Conservation (phyloP, 192 early-diverging fungal genomes). For the Spinellus fusiger region DNA sequence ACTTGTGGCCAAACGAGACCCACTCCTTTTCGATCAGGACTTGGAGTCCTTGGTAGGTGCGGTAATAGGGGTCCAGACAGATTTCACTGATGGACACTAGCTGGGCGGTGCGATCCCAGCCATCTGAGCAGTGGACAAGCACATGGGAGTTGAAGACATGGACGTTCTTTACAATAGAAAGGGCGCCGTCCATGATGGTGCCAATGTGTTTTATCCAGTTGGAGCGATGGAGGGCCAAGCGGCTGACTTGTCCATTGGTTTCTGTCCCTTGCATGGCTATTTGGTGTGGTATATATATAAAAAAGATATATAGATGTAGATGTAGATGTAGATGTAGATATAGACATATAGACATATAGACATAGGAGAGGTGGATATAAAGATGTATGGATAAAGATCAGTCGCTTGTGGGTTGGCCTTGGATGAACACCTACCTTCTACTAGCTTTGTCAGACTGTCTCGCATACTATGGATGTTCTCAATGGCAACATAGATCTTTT, state of each 20-base stretch:
- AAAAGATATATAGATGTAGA: background rate
- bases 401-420: too few species aligned
- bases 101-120: slow-evolving; percentile 98
- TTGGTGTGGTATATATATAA: background rate
- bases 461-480: slow-evolving; percentile 99
- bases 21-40: slow-evolving; percentile 96
- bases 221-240: slow-evolving; percentile 54
- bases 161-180: slow-evolving; percentile 74
- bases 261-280: slow-evolving; percentile 51
- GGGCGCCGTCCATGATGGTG: slow-evolving; percentile 73
- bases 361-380: background rate
- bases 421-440: slow-evolving; percentile 74
- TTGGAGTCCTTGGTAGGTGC: slow-evolving; percentile 87
- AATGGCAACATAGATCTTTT: slow-evolving; percentile 85
- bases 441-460: slow-evolving; percentile 76
- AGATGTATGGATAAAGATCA: background rate
- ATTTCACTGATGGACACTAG: slow-evolving; percentile 82
- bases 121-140: slow-evolving; percentile 97
- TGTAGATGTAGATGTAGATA: too few species aligned
- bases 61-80: slow-evolving; percentile 94
- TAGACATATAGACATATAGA: slow-evolving; percentile 2
- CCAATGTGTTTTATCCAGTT: slow-evolving; percentile 87
- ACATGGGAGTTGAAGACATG: slow-evolving; percentile 75
- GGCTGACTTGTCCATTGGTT: slow-evolving; percentile 41
- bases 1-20: slow-evolving; percentile 97